Evolutionary conservation across 371 early-diverging fungal genomes (phyloP).

Genomic region (Rhizopus arrhizus): DNA sequence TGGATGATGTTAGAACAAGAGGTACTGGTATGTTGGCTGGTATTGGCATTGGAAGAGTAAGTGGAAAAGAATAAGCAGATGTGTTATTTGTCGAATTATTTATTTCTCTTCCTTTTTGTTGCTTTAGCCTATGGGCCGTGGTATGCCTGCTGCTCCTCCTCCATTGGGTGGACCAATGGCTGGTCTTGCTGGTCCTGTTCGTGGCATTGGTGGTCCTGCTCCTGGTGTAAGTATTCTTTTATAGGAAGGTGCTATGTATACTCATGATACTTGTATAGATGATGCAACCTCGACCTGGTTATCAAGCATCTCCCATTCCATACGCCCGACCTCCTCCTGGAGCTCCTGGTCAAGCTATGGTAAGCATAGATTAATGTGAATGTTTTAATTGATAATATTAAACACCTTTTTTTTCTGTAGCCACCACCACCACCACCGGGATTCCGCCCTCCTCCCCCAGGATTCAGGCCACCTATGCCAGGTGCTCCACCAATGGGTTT

Average conservation of each 20-base stretch:
- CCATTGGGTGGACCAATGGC: constrained; percentile 55
- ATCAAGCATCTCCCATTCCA: constrained; percentile 70
- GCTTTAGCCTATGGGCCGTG: constrained; percentile 84
- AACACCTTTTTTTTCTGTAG: constrained; percentile 10
- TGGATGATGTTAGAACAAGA: constrained; percentile 62
- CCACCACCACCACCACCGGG: constrained; percentile 66
- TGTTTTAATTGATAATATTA: constrained; percentile 11
- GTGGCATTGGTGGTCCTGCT: constrained; percentile 93
- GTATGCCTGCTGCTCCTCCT: constrained; percentile 82
- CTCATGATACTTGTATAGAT: constrained; percentile 32
- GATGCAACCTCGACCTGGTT: constrained; percentile 72
- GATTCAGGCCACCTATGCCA: constrained; percentile 40
- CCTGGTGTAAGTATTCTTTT: constrained; percentile 52
- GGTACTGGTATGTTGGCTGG: constrained; percentile 60
- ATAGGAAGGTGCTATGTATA: constrained; percentile 8
- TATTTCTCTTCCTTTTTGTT: background rate
- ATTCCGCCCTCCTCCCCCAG: constrained; percentile 65
- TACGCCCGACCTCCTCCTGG: constrained; percentile 66
- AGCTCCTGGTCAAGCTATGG: constrained; percentile 35
- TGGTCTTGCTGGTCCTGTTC: constrained; percentile 86
- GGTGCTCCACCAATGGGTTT: constrained; percentile 59
- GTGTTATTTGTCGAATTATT: too few species aligned
- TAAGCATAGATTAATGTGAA: background rate
- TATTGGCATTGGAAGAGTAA: constrained; percentile 71
- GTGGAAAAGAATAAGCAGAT: background rate